A percentile compares a stretch with the other conserved stretches of the same genome.
phyloP scores from a whole-genome alignment of 345 rosid genomes.

The Trapa bicornis region DNA sequence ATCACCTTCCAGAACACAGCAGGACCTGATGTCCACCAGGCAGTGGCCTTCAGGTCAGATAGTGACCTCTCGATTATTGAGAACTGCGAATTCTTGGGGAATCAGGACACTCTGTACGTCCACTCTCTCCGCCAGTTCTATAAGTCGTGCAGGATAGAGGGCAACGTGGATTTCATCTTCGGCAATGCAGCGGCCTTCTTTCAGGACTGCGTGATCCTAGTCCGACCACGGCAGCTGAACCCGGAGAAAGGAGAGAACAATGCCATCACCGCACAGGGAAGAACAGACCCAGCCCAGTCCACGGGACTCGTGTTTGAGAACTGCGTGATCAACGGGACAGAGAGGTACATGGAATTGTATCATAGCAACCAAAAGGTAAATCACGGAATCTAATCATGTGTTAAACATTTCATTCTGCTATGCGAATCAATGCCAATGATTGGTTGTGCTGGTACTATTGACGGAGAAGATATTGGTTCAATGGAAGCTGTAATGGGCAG shows the following conservation, averaged over 20 bases:
- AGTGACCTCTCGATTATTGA: slow-evolving; percentile 64
- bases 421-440: too few relatives aligned
- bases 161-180: slow-evolving; percentile 89
- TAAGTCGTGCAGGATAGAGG: slow-evolving; percentile 65
- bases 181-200: slow-evolving; percentile 78
- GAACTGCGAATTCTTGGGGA: slow-evolving; percentile 79
- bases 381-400: background rate
- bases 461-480: too few relatives aligned
- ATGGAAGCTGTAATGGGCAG: too few relatives aligned
- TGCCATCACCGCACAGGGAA: slow-evolving; percentile 78
- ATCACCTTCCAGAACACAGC: slow-evolving; percentile 77
- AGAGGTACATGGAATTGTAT: slow-evolving; percentile 55
- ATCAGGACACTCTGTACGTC: slow-evolving; percentile 84
- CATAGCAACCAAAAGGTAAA: slow-evolving; percentile 35
- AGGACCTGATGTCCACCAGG: slow-evolving; percentile 76
- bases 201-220: slow-evolving; percentile 47
- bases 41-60: slow-evolving; percentile 84
- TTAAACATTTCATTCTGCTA: background rate
- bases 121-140: slow-evolving; percentile 83
- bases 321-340: slow-evolving; percentile 67
- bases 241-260: slow-evolving; percentile 76
- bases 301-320: slow-evolving; percentile 64
- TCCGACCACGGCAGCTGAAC: slow-evolving; percentile 49
- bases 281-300: slow-evolving; percentile 68
- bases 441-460: too few relatives aligned